Base-by-base conservation (phyloP, 2,329 filamentous ascomycete species). In the Cytospora paraplurivora region DNA sequence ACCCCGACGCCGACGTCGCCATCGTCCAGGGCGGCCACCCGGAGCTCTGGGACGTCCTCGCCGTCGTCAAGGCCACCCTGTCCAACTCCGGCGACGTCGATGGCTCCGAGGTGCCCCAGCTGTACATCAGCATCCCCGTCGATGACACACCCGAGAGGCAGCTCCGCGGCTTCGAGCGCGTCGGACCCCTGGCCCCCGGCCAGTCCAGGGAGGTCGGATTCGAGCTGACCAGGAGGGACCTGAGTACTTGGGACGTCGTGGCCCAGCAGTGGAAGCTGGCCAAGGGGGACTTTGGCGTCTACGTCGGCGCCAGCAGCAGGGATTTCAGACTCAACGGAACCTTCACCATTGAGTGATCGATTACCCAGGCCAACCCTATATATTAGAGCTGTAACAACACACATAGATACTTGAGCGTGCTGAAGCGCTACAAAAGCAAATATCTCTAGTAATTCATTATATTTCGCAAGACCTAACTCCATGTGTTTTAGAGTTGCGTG, bases 121-220 rank as follows among this genome's bases (percentile, higher is more conserved):
- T 84, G 6, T 84, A 84, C 60, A 69, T 83, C 17, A 76, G 75
- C 1, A 78, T 82, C 21, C 81, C 81, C 1, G 75, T 79, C 44
- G 38, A 62, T 57, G 74, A 71, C 7, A 74, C 71, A 8, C 88
- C 88, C 0, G 73, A 79, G 1, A 76, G 81, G 38, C 87, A 90
- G 72, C 77, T 91, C 12, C 79, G 88, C 4, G 87, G 88, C 7
- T 90, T 90, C 66, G 83, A 84, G 62, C 90, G 90, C 76, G 50
- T 65, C 17, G 60, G 63, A 0, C 76, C 81, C 0, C 67, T 90
- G 53, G 75, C 77, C 6, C 76, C 78, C 0, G 79, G 79, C 0
- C 72, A 79, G 63, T 77, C 73, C 27, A 73, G 75, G 15, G 78
- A 75, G 0, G 75, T 87, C 0, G 73, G 69, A 0, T 84, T 90